Percentiles rank a stretch among this genome's conserved stretches.
These are phyloP conservation scores for Pythium vanterpoolii DNA, from an alignment of 352 stramenopile species.

Conservation along the genomic window DNA sequence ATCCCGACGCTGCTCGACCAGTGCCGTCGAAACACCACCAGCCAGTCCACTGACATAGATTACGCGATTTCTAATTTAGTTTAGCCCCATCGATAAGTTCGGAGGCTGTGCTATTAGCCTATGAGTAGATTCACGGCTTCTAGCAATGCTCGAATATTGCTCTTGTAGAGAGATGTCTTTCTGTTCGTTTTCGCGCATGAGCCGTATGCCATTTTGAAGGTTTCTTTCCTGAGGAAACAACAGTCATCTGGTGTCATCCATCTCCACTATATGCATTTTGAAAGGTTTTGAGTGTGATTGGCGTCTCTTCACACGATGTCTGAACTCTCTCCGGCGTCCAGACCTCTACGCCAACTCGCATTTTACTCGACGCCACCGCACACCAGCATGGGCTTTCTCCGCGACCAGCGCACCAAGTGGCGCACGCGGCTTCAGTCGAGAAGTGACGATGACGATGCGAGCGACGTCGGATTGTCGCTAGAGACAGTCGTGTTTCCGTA, in stretches of 20 bases:
- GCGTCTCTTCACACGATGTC: background rate
- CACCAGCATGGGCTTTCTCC: conserved; percentile 21
- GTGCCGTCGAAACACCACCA: too few relatives aligned
- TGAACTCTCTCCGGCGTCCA: conserved; percentile 1
- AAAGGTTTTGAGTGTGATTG: background rate
- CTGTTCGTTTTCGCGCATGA: too few relatives aligned
- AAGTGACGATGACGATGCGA: background rate
- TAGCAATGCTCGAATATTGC: too few relatives aligned
- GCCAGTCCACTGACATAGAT: too few relatives aligned
- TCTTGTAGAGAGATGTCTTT: too few relatives aligned
- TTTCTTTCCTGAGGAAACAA: too few relatives aligned
- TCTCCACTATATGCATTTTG: background rate
- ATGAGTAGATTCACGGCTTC: too few relatives aligned
- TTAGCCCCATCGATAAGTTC: too few relatives aligned
- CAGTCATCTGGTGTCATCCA: background rate
- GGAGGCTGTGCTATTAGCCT: too few relatives aligned
- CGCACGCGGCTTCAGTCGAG: conserved; percentile 22
- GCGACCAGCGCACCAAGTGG: conserved; percentile 28
- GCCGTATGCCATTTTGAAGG: too few relatives aligned
- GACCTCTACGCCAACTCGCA: background rate
- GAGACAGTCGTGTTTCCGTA: conserved; percentile 24
- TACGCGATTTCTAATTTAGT: too few relatives aligned
- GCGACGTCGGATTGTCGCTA: background rate
- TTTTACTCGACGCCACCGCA: background rate
- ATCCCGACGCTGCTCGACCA: too few relatives aligned